phyloP scores from a whole-genome alignment of 257 asterid genomes.

The Forsythia suspensa region DNA sequence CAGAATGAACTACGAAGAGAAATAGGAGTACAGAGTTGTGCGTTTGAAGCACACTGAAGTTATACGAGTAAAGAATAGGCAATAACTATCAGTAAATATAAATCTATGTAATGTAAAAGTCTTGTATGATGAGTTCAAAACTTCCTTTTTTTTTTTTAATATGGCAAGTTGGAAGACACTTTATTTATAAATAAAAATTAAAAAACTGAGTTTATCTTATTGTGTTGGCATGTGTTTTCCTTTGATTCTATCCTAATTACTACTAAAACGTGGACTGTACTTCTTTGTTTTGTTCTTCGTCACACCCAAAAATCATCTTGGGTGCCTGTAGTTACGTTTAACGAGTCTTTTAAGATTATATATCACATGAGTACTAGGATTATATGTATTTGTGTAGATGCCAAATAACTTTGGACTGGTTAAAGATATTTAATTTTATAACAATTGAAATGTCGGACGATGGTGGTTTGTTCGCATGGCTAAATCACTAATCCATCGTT shows the following conservation, averaged over 20 bases:
- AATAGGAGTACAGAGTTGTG: not conserved
- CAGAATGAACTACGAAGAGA: not conserved
- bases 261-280: too few relatives aligned
- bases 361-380: too few relatives aligned
- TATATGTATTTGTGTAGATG: too few relatives aligned
- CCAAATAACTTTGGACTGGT: too few relatives aligned
- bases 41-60: not conserved
- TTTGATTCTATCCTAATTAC: too few relatives aligned
- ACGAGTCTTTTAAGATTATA: too few relatives aligned
- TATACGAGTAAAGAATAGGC: slow-evolving; percentile 1
- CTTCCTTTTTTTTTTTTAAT: not conserved
- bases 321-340: too few relatives aligned
- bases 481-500: not conserved
- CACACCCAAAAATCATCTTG: too few relatives aligned
- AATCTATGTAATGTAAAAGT: not conserved
- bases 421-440: too few relatives aligned
- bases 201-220: not conserved
- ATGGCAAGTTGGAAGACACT: not conserved
- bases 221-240: not conserved
- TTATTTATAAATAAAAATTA: not conserved
- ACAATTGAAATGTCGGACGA: too few relatives aligned
- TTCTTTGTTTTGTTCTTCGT: too few relatives aligned
- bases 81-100: slow-evolving; percentile 21
- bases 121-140: not conserved
- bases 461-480: not conserved